phyloP scores from a whole-genome alignment of 352 stramenopile genomes.

The Pythium myriotylum region DNA sequence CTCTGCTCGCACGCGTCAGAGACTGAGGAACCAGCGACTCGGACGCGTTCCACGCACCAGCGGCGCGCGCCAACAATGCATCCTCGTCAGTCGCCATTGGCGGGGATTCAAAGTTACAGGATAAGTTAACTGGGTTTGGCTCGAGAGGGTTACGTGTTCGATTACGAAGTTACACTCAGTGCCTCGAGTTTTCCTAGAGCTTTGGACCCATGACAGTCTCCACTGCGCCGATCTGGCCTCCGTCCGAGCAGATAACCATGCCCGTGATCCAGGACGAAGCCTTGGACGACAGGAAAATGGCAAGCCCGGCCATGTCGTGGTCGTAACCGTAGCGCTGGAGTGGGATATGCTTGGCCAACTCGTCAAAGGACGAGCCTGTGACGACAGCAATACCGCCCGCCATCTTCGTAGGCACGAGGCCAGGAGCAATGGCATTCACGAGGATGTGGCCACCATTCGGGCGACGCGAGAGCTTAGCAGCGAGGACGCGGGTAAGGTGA shows the following conservation, averaged over 20 bases:
- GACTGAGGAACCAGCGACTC: not conserved
- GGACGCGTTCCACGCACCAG: constrained; percentile 6
- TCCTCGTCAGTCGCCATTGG: constrained; percentile 3
- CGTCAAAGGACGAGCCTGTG: constrained; percentile 47
- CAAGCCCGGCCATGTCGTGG: constrained; percentile 93
- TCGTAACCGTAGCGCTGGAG: constrained; percentile 80
- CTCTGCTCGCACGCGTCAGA: constrained; percentile 31
- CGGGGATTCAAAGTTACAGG: not conserved
- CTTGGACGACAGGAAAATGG: constrained; percentile 90
- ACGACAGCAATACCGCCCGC: constrained; percentile 68
- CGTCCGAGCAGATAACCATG: constrained; percentile 91
- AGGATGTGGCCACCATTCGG: constrained; percentile 89
- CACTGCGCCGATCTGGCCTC: constrained; percentile 65
- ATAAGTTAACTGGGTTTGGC: not conserved
- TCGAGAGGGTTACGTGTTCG: constrained; percentile 5
- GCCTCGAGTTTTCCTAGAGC: constrained; percentile 17
- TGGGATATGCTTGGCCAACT: constrained; percentile 76
- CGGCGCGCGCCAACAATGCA: constrained; percentile 4
- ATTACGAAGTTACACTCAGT: constrained; percentile 9
- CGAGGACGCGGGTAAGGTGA: constrained; percentile 92
- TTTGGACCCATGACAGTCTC: constrained; percentile 52
- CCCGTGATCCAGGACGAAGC: constrained; percentile 93
- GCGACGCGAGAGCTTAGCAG: constrained; percentile 86
- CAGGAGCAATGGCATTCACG: constrained; percentile 95
- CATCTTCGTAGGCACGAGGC: constrained; percentile 93